Conservation (phyloP, 306 rosid species). For the Rosa chinensis region DNA sequence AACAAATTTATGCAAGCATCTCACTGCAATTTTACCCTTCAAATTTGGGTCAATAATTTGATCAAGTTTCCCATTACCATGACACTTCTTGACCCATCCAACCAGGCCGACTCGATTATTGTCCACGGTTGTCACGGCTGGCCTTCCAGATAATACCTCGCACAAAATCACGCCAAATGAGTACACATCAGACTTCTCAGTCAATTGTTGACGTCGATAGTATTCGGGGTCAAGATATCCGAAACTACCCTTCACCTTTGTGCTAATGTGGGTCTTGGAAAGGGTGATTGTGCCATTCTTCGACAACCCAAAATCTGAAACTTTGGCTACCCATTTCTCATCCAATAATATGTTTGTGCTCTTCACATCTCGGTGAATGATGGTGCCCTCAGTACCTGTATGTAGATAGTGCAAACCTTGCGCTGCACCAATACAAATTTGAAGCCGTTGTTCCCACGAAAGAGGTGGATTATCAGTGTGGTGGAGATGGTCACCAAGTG, state of each 20-base stretch:
- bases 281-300: slow-evolving; percentile 16
- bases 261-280: slow-evolving; percentile 34
- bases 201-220: slow-evolving; percentile 29
- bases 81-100: not conserved
- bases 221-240: slow-evolving; percentile 39
- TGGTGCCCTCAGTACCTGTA: not conserved
- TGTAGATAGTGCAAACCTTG: slow-evolving; percentile 33
- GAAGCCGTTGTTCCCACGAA: slow-evolving; percentile 25
- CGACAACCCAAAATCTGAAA: slow-evolving; percentile 48
- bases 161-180: slow-evolving; percentile 56
- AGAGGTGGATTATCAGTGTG: slow-evolving; percentile 6
- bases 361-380: slow-evolving; percentile 44
- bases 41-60: slow-evolving; percentile 14
- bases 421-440: slow-evolving; percentile 30
- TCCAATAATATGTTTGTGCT: slow-evolving; percentile 35
- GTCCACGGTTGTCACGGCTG: slow-evolving; percentile 7
- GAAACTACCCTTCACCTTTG: slow-evolving; percentile 26
- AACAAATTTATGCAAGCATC: slow-evolving; percentile 4
- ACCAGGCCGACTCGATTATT: not conserved
- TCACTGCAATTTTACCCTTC: slow-evolving; percentile 11
- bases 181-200: slow-evolving; percentile 56
- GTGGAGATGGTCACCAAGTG: slow-evolving; percentile 28
- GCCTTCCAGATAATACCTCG: slow-evolving; percentile 48
- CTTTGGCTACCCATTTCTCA: slow-evolving; percentile 39
- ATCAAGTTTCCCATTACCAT: not conserved